Evolutionary conservation across 495 filamentous ascomycete genomes (phyloP), one percentile per base, ranked within the genome.

Genomic region (Hyaloscypha finlandica): DNA sequence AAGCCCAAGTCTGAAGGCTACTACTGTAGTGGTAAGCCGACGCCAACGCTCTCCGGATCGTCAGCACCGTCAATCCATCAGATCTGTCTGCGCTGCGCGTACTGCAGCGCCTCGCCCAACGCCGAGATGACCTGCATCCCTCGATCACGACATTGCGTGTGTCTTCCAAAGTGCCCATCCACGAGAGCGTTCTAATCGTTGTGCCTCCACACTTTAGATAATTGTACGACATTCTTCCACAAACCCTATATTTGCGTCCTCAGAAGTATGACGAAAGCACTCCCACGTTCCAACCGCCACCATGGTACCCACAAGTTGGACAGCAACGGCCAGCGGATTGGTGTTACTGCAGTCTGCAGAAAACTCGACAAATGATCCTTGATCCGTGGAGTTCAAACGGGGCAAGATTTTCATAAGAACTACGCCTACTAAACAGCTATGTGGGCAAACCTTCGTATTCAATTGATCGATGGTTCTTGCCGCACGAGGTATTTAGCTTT

Each of bases 331-430:
- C 35, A 61, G 29, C 57, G 58, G 32, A 45, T 14, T 61, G 30
- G n/a, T 61, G 58, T 42, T 59, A 35, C 58, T 45, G 58, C 42
- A 61, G 35, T n/a, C 58, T 45, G 58, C 42, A 61, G 35, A 39
- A 45, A 30, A 22, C 33, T 61, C 8, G 58, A 45, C n/a, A 56
- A 56, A 29, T 56, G 53, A 56, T 56, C 42, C 42, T 48, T 4
- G 42, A 48, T 37, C 42, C 16, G 16, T 14, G 16, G 11, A 48
- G 16, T 48, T 19, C 42, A 48, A 37, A 48, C 6, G 42, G 42
- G 11, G 16, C 9, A 48, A 6, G 16, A 12, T 16, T 48, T 48
- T 48, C 42, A 14, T 19, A 4, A 48, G 11, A 48, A 19, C 42
- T 6, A 48, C 16, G 42, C 3, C 35, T 12, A 37, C 35, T 37